Conservation (phyloP, 75 land plant genomes). For the Sequoiadendron giganteum region DNA sequence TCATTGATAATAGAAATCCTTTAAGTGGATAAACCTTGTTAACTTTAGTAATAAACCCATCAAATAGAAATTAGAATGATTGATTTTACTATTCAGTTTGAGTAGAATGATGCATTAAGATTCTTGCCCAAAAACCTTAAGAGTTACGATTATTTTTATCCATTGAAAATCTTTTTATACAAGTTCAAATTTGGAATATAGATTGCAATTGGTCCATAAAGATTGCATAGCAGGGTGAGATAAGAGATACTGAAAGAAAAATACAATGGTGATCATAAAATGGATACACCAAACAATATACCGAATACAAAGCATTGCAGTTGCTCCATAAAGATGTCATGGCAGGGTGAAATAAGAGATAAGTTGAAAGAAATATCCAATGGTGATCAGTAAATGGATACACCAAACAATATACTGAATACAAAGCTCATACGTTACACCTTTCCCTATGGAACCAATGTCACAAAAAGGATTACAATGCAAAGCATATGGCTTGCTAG, state of each 20-base stretch:
- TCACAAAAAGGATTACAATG: background rate
- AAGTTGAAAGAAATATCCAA: no score
- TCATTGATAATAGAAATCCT: background rate
- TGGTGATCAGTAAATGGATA: background rate
- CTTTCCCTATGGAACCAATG: background rate
- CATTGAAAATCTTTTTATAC: background rate
- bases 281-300: background rate
- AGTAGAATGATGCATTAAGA: background rate
- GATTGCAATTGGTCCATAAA: background rate
- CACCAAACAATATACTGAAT: background rate
- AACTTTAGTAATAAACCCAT: no score
- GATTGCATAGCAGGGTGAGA: background rate
- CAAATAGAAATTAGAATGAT: no score
- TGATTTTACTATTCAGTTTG: background rate
- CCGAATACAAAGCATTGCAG: background rate
- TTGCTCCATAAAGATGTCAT: background rate
- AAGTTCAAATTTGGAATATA: background rate
- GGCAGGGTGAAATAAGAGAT: no score
- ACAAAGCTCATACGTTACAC: background rate
- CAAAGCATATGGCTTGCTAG: constrained; percentile 4
- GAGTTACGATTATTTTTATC: background rate
- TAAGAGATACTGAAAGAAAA: background rate
- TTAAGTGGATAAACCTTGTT: background rate
- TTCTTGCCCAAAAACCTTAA: background rate
- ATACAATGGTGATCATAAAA: background rate